Evolutionary conservation across 805 yeast genomes (phyloP).

Genomic region (Metschnikowia anglica): DNA sequence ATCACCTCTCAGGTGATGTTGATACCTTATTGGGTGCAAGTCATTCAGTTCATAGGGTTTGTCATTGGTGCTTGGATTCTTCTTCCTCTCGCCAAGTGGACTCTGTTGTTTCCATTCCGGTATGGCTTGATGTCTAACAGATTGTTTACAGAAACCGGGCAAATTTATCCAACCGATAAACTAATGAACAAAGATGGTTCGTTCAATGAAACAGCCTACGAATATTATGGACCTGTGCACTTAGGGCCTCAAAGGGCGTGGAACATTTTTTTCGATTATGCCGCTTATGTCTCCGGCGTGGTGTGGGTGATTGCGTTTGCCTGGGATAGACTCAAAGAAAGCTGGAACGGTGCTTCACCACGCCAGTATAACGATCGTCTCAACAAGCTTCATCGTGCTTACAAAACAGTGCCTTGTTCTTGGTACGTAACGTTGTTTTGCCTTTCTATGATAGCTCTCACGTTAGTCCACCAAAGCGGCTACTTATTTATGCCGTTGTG

Average conservation of each 20-base stretch:
- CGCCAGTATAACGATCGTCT: conserved; percentile 41
- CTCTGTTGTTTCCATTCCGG: conserved; percentile 27
- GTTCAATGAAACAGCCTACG: conserved; percentile 48
- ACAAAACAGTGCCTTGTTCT: conserved; percentile 42
- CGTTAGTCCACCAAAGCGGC: conserved; percentile 15
- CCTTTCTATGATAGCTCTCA: conserved; percentile 24
- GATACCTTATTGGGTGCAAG: conserved; percentile 53
- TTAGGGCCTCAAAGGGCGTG: conserved; percentile 50
- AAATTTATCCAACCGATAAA: conserved; percentile 41
- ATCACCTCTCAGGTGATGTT: conserved; percentile 51
- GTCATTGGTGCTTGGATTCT: conserved; percentile 48
- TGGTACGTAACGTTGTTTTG: conserved; percentile 43
- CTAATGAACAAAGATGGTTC: conserved; percentile 39
- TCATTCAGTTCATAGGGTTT: conserved; percentile 48
- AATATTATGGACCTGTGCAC: conserved; percentile 43
- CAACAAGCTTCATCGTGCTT: conserved; percentile 39
- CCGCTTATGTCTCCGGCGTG: conserved; percentile 50
- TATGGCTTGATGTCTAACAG: conserved; percentile 50
- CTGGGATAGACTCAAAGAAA: conserved; percentile 18
- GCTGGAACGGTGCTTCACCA: conserved; percentile 11
- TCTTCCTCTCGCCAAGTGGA: conserved; percentile 50
- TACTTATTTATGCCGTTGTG: conserved; percentile 43
- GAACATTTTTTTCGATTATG: conserved; percentile 54
- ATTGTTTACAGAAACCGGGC: conserved; percentile 38
- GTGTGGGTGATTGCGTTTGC: conserved; percentile 46